Percentiles rank a stretch among this genome's conserved stretches.
phyloP scores from a whole-genome alignment of 108 stramenopile genomes.

The Nitzschia sp. region DNA sequence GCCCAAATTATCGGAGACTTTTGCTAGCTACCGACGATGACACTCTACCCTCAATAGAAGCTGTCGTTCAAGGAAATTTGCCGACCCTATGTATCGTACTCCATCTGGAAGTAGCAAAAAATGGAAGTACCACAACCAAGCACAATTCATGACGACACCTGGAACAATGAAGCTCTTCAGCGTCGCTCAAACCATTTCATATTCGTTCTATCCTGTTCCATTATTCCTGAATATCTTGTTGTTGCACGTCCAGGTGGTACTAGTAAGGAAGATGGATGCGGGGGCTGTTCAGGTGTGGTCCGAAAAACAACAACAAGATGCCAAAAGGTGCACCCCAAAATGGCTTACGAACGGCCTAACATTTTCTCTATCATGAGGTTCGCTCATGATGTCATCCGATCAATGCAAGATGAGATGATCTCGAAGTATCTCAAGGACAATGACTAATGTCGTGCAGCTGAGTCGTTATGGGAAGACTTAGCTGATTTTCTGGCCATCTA shows the following conservation, averaged over 20 bases:
- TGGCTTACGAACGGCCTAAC: neutral
- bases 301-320: neutral
- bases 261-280: neutral
- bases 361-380: neutral
- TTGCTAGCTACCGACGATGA: no score
- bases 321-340: neutral
- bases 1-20: no score
- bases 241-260: neutral
- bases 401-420: constrained; percentile 1
- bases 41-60: no score
- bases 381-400: neutral
- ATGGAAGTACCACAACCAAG: neutral
- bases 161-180: neutral
- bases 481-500: neutral
- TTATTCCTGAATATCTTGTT: neutral
- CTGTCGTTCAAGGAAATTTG: no score
- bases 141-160: neutral
- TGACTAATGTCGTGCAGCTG: neutral
- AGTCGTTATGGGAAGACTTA: neutral
- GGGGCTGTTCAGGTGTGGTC: neutral
- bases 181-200: neutral
- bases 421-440: neutral
- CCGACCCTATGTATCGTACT: no score
- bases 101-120: no score
- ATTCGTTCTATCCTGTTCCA: neutral